Percentiles rank a stretch among this genome's conserved stretches.
Evolutionary conservation across 2,329 filamentous ascomycete genomes (phyloP).

Genomic region (Hypoxylon sp.): DNA sequence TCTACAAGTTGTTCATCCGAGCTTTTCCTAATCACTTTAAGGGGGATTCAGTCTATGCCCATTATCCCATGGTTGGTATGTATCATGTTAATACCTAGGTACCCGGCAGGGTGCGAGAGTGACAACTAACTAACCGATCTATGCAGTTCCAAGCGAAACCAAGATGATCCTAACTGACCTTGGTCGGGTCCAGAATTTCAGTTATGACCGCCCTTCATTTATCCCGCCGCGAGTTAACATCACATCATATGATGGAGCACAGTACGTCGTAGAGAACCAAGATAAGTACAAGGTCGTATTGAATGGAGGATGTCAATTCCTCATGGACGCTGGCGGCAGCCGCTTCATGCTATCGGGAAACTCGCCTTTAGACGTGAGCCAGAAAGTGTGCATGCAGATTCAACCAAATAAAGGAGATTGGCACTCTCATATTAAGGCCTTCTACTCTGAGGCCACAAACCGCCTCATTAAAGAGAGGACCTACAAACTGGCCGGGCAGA

Average conservation of each 20-base stretch:
- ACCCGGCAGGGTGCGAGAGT: neutral
- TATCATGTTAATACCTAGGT: slow-evolving; percentile 11
- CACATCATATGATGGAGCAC: slow-evolving; percentile 72
- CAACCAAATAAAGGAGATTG: slow-evolving; percentile 75
- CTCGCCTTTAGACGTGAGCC: slow-evolving; percentile 62
- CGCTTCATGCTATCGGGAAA: slow-evolving; percentile 72
- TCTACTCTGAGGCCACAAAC: slow-evolving; percentile 75
- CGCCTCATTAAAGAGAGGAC: slow-evolving; percentile 75
- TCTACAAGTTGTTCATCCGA: slow-evolving; percentile 86
- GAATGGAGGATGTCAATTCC: slow-evolving; percentile 73
- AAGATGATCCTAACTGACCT: slow-evolving; percentile 77
- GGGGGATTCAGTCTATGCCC: slow-evolving; percentile 83
- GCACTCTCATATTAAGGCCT: slow-evolving; percentile 73
- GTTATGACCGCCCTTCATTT: slow-evolving; percentile 73
- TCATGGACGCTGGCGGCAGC: slow-evolving; percentile 69
- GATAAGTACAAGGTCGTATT: slow-evolving; percentile 75
- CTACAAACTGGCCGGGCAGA: slow-evolving; percentile 71
- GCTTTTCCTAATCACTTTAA: slow-evolving; percentile 87
- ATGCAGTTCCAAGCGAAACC: slow-evolving; percentile 77
- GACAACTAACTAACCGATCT: slow-evolving; percentile 13
- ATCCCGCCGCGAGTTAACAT: slow-evolving; percentile 68
- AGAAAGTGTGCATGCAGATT: slow-evolving; percentile 68
- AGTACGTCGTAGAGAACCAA: slow-evolving; percentile 72
- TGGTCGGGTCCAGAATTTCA: slow-evolving; percentile 77
- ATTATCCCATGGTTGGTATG: slow-evolving; percentile 74